Evolutionary conservation across 805 yeast species (phyloP), one percentile per base, ranked within the genome.

Genomic region (Spathaspora sp.): DNA sequence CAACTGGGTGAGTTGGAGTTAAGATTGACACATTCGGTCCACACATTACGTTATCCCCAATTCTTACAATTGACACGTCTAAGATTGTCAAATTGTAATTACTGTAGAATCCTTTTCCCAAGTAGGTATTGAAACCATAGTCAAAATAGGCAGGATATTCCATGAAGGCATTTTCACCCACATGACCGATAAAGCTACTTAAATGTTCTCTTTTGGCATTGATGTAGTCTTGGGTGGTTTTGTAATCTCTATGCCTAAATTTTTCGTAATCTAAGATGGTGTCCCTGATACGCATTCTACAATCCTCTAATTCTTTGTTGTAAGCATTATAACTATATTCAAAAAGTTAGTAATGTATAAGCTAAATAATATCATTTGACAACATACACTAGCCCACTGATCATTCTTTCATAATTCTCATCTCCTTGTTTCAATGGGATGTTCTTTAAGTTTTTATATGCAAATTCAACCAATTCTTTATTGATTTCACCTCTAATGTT

Each of bases 361-460:
- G 12, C n/a, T 10, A 31, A 31, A 31, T 3, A 5, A 31, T 14
- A 5, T 11, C 35, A 31, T 11, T 31, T 31, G n/a, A 31, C 4
- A 31, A 52, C 54, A 16, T 50, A 52, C 47, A 56, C 38, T 58
- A 57, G 52, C 12, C 60, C 60, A 48, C 55, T 51, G 35, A 57
- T 57, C 60, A 57, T 57, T 42, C 58, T 40, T 44, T 57, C 60
- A 31, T 57, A 57, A 26, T 57, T 57, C 16, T 55, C 60, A 12
- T 48, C 52, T 12, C 51, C 50, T 28, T 52, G 43, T 18, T 47
- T 42, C 31, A 53, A 57, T 18, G 60, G 60, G 10, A 55, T 18
- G 44, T 55, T 46, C 4, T 55, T 49, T 32, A 53, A 35, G 39
- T 53, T 52, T 11, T 52, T 29, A 32, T 49, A 52, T 9, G 59